These are phyloP conservation scores for Orychophragmus violaceus DNA, from an alignment of 345 rosid species.

Conservation along the genomic window DNA sequence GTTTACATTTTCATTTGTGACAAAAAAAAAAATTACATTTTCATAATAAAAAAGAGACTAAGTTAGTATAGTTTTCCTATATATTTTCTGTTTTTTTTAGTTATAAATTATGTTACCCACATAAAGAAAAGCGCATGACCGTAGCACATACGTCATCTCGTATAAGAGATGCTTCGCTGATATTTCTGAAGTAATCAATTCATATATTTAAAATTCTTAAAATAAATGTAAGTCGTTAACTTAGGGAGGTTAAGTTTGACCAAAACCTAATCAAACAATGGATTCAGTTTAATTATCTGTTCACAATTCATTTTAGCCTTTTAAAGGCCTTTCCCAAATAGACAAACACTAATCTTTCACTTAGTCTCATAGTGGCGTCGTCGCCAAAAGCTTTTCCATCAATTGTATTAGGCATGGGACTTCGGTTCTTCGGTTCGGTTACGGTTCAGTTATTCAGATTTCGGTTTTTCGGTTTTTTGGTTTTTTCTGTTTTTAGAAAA, in stretches of 20 bases:
- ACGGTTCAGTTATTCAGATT: no score
- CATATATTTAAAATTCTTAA: no score
- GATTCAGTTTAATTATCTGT: not conserved
- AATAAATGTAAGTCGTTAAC: slow-evolving; percentile 9
- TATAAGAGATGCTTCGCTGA: not conserved
- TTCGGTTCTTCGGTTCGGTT: no score
- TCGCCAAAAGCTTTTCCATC: no score
- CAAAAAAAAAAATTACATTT: no score
- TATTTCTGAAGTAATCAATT: not conserved
- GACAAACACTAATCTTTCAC: not conserved
- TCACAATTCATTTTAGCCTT: not conserved
- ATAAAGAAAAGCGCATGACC: not conserved
- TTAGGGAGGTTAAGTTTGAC: slow-evolving; percentile 13
- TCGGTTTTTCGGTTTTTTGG: no score
- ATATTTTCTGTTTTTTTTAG: not conserved
- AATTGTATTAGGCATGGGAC: no score
- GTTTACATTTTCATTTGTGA: no score
- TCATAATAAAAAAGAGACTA: no score
- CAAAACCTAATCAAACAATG: not conserved
- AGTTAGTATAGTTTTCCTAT: no score
- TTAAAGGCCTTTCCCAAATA: not conserved
- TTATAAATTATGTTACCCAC: not conserved
- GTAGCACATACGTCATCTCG: not conserved
- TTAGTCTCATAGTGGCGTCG: no score
- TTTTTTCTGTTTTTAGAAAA: no score